Conservation (phyloP, 2,329 filamentous ascomycete species). For the Ophiocordyceps sinensis region DNA sequence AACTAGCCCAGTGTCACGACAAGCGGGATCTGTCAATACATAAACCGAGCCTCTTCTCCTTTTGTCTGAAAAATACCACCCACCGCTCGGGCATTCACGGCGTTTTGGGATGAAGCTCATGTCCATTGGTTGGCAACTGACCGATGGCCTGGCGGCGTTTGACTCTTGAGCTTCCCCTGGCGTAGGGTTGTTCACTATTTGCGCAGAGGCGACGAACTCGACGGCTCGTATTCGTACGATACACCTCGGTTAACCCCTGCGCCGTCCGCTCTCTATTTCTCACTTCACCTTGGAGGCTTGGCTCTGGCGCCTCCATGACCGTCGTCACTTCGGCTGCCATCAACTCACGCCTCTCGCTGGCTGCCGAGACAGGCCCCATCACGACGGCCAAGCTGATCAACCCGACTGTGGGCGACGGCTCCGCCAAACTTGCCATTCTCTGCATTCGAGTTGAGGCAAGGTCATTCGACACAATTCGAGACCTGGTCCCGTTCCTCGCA, state of each 20-base stretch:
- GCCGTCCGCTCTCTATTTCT: constrained; percentile 25
- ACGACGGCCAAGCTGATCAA: too few relatives aligned
- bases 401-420: too few relatives aligned
- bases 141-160: constrained; percentile 22
- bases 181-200: constrained; percentile 19
- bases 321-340: constrained; percentile 2
- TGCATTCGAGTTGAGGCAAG: too few relatives aligned
- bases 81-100: constrained; percentile 23
- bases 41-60: constrained; percentile 14
- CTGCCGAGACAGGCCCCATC: too few relatives aligned
- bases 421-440: too few relatives aligned
- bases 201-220: constrained; percentile 1
- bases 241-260: constrained; percentile 11
- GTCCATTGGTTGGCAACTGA: constrained; percentile 18
- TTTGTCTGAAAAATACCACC: constrained; percentile 8
- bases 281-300: constrained; percentile 11
- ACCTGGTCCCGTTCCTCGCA: too few relatives aligned
- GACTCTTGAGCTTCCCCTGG: constrained; percentile 15
- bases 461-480: too few relatives aligned
- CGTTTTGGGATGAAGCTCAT: constrained; percentile 27
- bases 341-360: background rate
- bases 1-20: constrained; percentile 3
- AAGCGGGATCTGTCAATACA: constrained; percentile 4
- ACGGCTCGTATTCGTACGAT: background rate
- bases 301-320: constrained; percentile 11